A percentile compares a stretch with the other conserved stretches of the same genome.
Evolutionary conservation across 1,284 basidiomycete species (phyloP).

Genomic region (Austroboletus novae-zelandiae): DNA sequence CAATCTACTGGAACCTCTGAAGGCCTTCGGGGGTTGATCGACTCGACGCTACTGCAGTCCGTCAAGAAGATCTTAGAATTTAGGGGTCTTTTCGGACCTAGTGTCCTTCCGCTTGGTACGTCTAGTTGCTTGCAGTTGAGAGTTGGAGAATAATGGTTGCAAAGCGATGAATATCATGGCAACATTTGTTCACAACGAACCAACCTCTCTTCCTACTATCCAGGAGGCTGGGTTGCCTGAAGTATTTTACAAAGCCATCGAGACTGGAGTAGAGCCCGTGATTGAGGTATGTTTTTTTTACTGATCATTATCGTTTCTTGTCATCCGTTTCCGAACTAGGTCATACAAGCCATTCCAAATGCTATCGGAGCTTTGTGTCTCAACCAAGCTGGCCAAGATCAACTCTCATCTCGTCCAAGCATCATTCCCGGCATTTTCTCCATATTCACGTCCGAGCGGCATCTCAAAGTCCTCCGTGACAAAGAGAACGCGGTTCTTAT

Average conservation of each 20-base stretch:
- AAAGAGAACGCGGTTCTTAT: slow-evolving; percentile 91
- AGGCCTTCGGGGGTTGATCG: slow-evolving; percentile 91
- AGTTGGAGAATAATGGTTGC: slow-evolving; percentile 5
- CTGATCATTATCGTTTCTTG: background rate
- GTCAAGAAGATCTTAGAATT: slow-evolving; percentile 89
- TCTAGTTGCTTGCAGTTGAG: background rate
- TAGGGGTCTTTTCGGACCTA: slow-evolving; percentile 82
- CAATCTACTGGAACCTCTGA: slow-evolving; percentile 92
- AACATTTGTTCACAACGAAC: slow-evolving; percentile 98
- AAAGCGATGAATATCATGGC: slow-evolving; percentile 95
- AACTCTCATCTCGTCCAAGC: slow-evolving; percentile 71
- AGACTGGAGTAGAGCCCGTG: slow-evolving; percentile 81
- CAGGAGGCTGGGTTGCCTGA: slow-evolving; percentile 93
- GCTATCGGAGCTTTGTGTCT: slow-evolving; percentile 97
- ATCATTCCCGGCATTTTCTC: slow-evolving; percentile 85
- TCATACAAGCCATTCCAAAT: slow-evolving; percentile 90
- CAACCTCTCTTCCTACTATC: slow-evolving; percentile 88
- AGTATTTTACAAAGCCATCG: slow-evolving; percentile 83
- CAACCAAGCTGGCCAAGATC: slow-evolving; percentile 86
- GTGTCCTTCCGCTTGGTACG: slow-evolving; percentile 78
- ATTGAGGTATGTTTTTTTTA: slow-evolving; percentile 62
- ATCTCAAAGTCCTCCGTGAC: slow-evolving; percentile 86
- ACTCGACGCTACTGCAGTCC: slow-evolving; percentile 84
- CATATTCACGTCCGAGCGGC: slow-evolving; percentile 83
- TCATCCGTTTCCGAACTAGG: slow-evolving; percentile 41